Evolutionary conservation across 352 stramenopile genomes (phyloP).

Genomic region (Phytophthora meadii): DNA sequence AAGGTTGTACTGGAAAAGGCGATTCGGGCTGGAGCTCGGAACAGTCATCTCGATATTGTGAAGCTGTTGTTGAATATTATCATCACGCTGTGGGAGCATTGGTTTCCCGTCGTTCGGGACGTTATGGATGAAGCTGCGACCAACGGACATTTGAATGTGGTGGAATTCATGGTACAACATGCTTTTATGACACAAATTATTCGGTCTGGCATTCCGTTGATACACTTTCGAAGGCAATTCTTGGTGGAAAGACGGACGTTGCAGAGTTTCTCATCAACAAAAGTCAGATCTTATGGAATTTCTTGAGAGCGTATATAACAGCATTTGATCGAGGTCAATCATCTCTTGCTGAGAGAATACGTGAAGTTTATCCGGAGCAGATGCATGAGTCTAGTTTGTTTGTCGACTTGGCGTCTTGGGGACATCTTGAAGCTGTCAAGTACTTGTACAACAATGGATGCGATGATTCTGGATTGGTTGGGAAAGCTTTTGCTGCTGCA

Average conservation of each 20-base stretch:
- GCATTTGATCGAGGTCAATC: background rate
- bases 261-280: background rate
- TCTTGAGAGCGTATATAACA: background rate
- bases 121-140: slow-evolving; percentile 17
- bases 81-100: too few relatives aligned
- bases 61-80: too few relatives aligned
- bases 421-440: background rate
- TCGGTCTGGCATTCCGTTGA: background rate
- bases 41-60: too few relatives aligned
- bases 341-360: background rate
- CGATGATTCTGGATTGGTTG: background rate
- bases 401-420: background rate
- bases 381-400: background rate
- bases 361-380: background rate
- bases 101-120: too few relatives aligned
- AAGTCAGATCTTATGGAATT: background rate
- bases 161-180: slow-evolving; percentile 6
- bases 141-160: slow-evolving; percentile 11
- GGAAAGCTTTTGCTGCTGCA: background rate
- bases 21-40: too few relatives aligned
- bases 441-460: slow-evolving; percentile 3
- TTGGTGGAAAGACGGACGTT: slow-evolving; percentile 35
- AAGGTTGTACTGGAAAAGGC: too few relatives aligned
- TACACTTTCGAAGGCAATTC: background rate
- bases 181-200: background rate